Percentiles rank a stretch among this genome's conserved stretches.
Evolutionary conservation across 805 yeast species (phyloP).

Genomic region (Yarrowia yakushimensis): DNA sequence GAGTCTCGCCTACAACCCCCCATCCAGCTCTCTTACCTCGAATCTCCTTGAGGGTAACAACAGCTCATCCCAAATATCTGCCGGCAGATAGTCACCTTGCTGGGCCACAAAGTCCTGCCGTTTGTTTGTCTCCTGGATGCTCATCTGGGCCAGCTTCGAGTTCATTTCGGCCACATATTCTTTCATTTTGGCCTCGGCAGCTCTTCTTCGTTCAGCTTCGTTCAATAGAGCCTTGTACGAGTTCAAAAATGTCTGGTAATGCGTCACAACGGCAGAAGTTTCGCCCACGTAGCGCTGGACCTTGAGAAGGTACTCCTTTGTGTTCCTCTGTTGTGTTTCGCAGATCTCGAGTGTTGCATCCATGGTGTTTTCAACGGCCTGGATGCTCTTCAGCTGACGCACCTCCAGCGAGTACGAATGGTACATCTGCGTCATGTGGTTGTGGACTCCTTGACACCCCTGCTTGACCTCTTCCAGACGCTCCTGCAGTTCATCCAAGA

Average conservation of each 20-base stretch:
- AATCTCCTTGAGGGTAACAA: background rate
- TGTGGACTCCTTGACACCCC: background rate
- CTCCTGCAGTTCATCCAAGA: background rate
- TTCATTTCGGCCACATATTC: background rate
- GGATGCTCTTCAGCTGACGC: background rate
- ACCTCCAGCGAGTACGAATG: background rate
- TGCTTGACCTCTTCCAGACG: constrained; percentile 4
- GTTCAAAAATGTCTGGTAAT: background rate
- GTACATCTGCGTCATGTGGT: constrained; percentile 9
- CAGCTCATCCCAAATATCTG: constrained; percentile 15
- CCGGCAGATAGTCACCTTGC: constrained; percentile 16
- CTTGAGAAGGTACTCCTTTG: background rate
- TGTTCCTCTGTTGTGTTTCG: constrained; percentile 1
- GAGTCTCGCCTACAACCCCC: background rate
- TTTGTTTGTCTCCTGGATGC: background rate
- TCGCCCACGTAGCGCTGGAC: constrained; percentile 3
- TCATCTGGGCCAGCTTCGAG: background rate
- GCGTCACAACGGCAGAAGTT: background rate
- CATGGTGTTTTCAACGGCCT: background rate
- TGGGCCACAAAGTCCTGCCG: constrained; percentile 7
- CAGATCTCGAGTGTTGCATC: background rate
- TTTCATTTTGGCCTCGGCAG: background rate
- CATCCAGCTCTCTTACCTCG: background rate
- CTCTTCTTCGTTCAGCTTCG: background rate
- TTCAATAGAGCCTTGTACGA: background rate